Percentiles rank a stretch among this genome's conserved stretches.
These are phyloP conservation scores for Populus hybrid DNA, from an alignment of 441 rosid species.

Conservation along the genomic window DNA sequence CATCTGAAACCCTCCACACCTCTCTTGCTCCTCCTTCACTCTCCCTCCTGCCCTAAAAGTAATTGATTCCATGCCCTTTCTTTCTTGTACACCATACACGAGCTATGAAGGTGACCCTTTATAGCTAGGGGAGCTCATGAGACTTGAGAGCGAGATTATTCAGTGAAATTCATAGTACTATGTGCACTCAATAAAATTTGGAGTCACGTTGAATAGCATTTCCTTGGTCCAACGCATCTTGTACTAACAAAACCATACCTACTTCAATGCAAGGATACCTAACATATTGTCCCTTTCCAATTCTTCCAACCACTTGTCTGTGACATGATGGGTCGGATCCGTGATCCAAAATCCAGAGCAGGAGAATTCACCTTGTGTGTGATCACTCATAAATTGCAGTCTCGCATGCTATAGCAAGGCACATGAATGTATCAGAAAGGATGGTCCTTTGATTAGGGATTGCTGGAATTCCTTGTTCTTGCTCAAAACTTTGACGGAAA, in stretches of 20 bases:
- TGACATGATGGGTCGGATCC: neutral
- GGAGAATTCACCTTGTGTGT: neutral
- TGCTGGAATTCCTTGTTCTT: neutral
- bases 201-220: neutral
- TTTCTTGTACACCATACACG: neutral
- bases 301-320: neutral
- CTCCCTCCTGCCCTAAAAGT: neutral
- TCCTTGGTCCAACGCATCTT: neutral
- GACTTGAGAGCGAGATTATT: neutral
- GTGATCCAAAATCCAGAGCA: neutral
- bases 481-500: neutral
- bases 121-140: neutral
- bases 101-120: neutral
- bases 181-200: too few species aligned
- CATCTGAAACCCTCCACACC: constrained; percentile 44
- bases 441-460: too few species aligned
- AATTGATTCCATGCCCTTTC: neutral
- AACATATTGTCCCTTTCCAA: neutral
- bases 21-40: constrained; percentile 12
- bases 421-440: neutral
- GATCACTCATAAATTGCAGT: neutral
- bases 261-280: neutral
- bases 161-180: neutral
- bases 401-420: neutral
- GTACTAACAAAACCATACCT: neutral